Evolutionary conservation across 2,329 filamentous ascomycete genomes (phyloP), one percentile per base, ranked within the genome.

Genomic region (Aspergillus hortae): DNA sequence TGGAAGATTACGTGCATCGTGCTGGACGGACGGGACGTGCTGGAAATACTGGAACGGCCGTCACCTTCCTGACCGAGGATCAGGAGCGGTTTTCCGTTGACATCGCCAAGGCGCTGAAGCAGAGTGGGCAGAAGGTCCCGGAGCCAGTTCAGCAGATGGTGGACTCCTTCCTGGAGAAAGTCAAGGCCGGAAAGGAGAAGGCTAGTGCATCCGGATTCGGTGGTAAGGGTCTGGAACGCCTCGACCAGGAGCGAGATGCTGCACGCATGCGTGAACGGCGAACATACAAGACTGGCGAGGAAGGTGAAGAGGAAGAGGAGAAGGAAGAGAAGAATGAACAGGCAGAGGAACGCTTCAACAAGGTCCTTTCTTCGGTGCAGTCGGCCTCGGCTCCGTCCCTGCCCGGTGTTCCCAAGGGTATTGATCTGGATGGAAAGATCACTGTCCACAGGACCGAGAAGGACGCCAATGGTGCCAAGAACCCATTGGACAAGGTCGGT

Each of bases 1-100:
- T 96, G 56, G 94, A 99, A 73, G 94, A 97, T 67, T 97, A 97
- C 65, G 92, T 97, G 38, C 94, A 96, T 70, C 87, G 94, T 57
- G 90, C 89, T 50, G 94, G 94, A 44, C 89, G 94, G 62, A 97
- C 94, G 6, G 94, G 94, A 10, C 87, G 94, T 67, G 94, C 94
- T 43, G 94, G 94, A 38, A 95, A 96, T 65, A 96, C 85, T 19
- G 94, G 94, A 57, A 95, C 91, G 36, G 94, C 94, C 0, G 89
- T 99, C 46, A 99, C 94, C 0, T 96, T 97, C 66, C 78, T 99
- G 53, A 95, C 90, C 0, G 87, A 90, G 40, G 89, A 95, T 44
- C 92, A 99, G 69, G 92, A 95, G 66, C 90, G 90, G 57, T 96
- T 89, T 65, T 88, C 94, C 2, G 82, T 89, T 10, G 91, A 95